Evolutionary conservation across 495 filamentous ascomycete species (phyloP).

Genomic region (Barbatosphaeria neglecta): DNA sequence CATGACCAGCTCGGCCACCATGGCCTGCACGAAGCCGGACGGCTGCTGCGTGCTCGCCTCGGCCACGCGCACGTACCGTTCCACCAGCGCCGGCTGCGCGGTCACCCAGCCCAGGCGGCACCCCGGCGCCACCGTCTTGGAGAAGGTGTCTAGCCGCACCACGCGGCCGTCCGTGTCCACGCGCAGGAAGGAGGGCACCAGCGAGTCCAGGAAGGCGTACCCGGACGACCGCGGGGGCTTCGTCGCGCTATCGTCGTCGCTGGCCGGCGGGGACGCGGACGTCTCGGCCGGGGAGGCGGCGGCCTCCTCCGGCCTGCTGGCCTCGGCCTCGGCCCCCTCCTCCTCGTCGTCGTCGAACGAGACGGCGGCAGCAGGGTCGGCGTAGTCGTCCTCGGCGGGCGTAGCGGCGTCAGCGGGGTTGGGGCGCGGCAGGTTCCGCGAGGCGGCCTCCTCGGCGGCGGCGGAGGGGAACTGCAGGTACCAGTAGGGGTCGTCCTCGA

Average conservation of each 20-base stretch:
- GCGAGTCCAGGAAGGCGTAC: slow-evolving; percentile 67
- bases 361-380: not conserved
- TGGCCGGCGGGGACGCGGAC: not conserved
- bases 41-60: slow-evolving; percentile 70
- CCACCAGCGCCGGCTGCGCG: slow-evolving; percentile 62
- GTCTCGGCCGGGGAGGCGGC: not conserved
- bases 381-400: not conserved
- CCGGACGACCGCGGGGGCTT: slow-evolving; percentile 47
- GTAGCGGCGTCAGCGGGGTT: slow-evolving; percentile 1
- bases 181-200: slow-evolving; percentile 63
- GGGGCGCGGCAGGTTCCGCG: slow-evolving; percentile 13
- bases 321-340: too few relatives aligned
- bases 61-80: slow-evolving; percentile 58
- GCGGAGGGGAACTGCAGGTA: slow-evolving; percentile 80
- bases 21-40: slow-evolving; percentile 73
- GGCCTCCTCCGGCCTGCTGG: too few relatives aligned
- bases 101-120: slow-evolving; percentile 79
- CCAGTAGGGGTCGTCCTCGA: slow-evolving; percentile 96
- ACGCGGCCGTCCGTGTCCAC: slow-evolving; percentile 80
- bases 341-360: not conserved
- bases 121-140: slow-evolving; percentile 71
- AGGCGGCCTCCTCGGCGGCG: slow-evolving; percentile 36
- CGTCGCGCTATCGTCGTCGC: not conserved
- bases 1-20: slow-evolving; percentile 68
- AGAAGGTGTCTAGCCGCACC: slow-evolving; percentile 71